Evolutionary conservation across 805 yeast genomes (phyloP).

Genomic region (Candida xyloterini): DNA sequence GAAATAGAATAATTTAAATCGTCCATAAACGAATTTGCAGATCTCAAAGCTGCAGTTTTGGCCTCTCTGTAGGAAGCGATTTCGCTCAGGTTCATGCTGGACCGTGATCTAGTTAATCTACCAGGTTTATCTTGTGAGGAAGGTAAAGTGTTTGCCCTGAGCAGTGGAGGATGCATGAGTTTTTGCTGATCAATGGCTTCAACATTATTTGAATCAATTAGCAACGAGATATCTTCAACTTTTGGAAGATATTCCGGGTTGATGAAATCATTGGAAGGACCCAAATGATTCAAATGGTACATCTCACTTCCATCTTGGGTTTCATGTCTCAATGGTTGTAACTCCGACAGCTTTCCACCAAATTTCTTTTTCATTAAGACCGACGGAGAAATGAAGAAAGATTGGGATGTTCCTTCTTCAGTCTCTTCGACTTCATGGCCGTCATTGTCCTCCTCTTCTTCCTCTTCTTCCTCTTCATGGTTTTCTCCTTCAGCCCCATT

Average conservation of each 20-base stretch:
- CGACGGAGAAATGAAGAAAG: conserved; percentile 28
- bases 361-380: conserved; percentile 30
- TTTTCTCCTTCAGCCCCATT: conserved; percentile 17
- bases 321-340: conserved; percentile 10
- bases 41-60: conserved; percentile 27
- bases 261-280: conserved; percentile 14
- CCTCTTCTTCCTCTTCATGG: conserved; percentile 12
- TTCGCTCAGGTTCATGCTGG: conserved; percentile 53
- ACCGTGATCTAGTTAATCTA: conserved; percentile 41
- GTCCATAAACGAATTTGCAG: conserved; percentile 14
- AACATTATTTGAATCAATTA: conserved; percentile 24
- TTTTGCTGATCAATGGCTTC: conserved; percentile 25
- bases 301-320: conserved; percentile 2
- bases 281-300: conserved; percentile 3
- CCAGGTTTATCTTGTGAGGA: conserved; percentile 12
- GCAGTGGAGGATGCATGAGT: conserved; percentile 15
- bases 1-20: conserved; percentile 15
- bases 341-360: conserved; percentile 29
- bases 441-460: conserved; percentile 9
- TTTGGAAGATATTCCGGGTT: conserved; percentile 22
- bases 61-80: conserved; percentile 41
- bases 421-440: not conserved
- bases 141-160: conserved; percentile 17
- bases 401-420: conserved; percentile 7
- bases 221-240: conserved; percentile 19